Conservation (phyloP, 1,284 basidiomycete species). For the Rugosomyces carneus region DNA sequence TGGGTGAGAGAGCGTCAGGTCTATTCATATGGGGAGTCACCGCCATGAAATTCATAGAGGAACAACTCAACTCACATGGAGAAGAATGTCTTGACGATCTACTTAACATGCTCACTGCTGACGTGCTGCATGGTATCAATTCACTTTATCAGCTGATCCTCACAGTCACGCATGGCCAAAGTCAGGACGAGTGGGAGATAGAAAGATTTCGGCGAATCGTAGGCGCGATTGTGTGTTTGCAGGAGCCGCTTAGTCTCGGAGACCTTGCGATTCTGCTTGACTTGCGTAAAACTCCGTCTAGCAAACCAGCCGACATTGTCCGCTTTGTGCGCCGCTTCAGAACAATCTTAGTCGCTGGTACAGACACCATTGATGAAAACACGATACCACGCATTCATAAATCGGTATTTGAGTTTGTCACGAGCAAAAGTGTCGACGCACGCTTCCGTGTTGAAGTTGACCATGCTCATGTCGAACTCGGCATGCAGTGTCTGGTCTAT, state of each 20-base stretch:
- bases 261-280: conserved; percentile 3
- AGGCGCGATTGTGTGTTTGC: conserved; percentile 6
- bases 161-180: not conserved
- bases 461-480: not conserved
- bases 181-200: not conserved
- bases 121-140: conserved; percentile 1
- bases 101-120: conserved; percentile 6
- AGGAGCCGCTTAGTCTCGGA: conserved; percentile 6
- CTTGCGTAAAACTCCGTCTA: not conserved
- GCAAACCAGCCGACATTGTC: not conserved
- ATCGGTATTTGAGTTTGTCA: not conserved
- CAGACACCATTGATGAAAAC: conserved; percentile 3
- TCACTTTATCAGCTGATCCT: not conserved
- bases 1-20: not conserved
- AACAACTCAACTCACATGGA: conserved; percentile 2
- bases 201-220: conserved; percentile 4
- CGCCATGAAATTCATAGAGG: not conserved
- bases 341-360: conserved; percentile 12
- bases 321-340: not conserved
- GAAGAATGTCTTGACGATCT: conserved; percentile 4
- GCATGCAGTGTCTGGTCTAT: not conserved
- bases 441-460: not conserved
- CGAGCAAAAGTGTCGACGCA: not conserved
- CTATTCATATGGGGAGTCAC: not conserved
- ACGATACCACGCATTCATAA: conserved; percentile 6